Evolutionary conservation across 106 monocot genomes (phyloP).

Genomic region (Dioscorea alata): DNA sequence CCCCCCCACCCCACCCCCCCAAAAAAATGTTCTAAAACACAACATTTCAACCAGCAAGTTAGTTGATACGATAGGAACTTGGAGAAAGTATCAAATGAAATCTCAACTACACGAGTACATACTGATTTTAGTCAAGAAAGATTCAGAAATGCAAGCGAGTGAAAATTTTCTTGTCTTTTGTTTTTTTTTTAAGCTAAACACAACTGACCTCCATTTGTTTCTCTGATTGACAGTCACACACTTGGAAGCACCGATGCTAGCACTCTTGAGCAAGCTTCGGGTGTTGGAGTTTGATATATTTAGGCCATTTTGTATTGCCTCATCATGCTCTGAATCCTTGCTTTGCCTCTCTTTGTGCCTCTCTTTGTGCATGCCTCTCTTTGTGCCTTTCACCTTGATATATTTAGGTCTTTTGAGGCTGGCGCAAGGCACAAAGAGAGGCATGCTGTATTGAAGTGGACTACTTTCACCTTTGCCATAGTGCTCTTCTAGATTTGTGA

Average conservation of each 20-base stretch:
- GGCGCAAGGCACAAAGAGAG: conserved; percentile 35
- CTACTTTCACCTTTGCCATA: conserved; percentile 64
- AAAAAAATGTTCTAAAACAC: no score
- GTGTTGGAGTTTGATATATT: conserved; percentile 53
- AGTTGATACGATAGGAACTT: background rate
- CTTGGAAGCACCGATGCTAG: conserved; percentile 85
- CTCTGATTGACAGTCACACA: conserved; percentile 49
- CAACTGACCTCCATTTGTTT: conserved; percentile 51
- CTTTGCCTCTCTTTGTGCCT: no score
- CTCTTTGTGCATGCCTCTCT: no score
- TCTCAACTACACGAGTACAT: background rate
- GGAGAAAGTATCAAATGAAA: background rate
- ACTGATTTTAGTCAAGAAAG: background rate
- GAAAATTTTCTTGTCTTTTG: no score
- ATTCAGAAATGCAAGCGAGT: no score
- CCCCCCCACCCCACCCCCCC: no score
- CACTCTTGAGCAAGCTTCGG: conserved; percentile 73
- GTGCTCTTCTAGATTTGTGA: conserved; percentile 85
- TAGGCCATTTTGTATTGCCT: conserved; percentile 21
- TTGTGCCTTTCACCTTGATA: conserved; percentile 25
- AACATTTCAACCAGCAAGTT: no score
- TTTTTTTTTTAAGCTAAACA: no score
- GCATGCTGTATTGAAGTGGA: conserved; percentile 62
- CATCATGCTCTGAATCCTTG: conserved; percentile 20
- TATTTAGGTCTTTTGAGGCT: conserved; percentile 30